Conservation (phyloP, 371 early-diverging fungal genomes). For the Vairimorpha apis region DNA sequence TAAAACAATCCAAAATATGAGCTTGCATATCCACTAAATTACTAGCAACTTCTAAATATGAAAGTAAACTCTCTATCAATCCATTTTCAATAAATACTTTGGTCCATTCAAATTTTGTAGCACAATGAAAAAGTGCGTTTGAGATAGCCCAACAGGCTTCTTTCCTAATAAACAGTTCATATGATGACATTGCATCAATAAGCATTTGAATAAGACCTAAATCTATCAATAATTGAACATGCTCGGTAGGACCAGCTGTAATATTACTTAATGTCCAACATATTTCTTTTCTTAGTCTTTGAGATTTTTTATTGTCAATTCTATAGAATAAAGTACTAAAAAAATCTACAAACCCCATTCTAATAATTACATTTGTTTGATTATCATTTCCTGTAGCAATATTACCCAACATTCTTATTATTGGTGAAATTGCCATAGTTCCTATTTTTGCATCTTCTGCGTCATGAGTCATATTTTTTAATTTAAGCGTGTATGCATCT, state of each 20-base stretch:
- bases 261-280: conserved; percentile 99
- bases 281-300: conserved; percentile 92
- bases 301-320: conserved; percentile 72
- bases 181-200: conserved; percentile 73
- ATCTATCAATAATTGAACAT: conserved; percentile 85
- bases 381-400: conserved; percentile 94
- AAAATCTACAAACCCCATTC: conserved; percentile 70
- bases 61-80: conserved; percentile 83
- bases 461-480: conserved; percentile 9
- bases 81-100: conserved; percentile 77
- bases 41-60: conserved; percentile 66
- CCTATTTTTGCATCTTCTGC: conserved; percentile 35
- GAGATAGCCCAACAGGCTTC: conserved; percentile 99
- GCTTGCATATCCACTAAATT: conserved; percentile 77
- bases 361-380: conserved; percentile 86
- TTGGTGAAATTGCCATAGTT: conserved; percentile 69
- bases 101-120: conserved; percentile 31
- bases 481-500: conserved; percentile 18
- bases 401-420: conserved; percentile 92
- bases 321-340: conserved; percentile 67
- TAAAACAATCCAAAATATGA: conserved; percentile 84
- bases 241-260: conserved; percentile 90
- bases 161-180: conserved; percentile 90
- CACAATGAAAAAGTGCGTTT: conserved; percentile 65
- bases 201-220: conserved; percentile 82